Conservation (phyloP, 495 filamentous ascomycete species). For the Aspergillus nidulans region DNA sequence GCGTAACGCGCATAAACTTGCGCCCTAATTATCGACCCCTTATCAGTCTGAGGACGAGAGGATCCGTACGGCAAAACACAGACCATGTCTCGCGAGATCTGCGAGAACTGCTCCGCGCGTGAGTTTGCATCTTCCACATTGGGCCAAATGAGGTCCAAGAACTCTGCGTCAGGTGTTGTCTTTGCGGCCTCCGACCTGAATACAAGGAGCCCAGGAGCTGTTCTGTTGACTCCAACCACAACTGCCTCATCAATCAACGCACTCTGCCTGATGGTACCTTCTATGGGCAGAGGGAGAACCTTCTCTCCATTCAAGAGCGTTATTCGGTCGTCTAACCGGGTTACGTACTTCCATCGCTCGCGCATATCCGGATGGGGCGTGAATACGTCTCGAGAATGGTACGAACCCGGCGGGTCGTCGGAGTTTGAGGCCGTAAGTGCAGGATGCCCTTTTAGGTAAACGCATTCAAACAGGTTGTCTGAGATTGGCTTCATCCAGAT, state of each 20-base stretch:
- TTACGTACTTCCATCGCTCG: constrained; percentile 60
- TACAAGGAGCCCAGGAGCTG: constrained; percentile 51
- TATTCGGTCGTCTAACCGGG: constrained; percentile 58
- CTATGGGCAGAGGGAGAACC: constrained; percentile 58
- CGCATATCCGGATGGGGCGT: constrained; percentile 53
- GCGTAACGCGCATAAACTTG: constrained; percentile 47
- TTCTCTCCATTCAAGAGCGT: constrained; percentile 68
- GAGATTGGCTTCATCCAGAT: constrained; percentile 49
- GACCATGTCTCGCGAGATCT: constrained; percentile 52
- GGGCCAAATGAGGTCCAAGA: constrained; percentile 45
- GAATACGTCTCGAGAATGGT: constrained; percentile 59
- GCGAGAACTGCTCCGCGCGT: constrained; percentile 49
- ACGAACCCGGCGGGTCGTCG: constrained; percentile 46
- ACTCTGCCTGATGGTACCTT: constrained; percentile 51
- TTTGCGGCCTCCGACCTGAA: constrained; percentile 35
- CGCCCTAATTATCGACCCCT: constrained; percentile 52
- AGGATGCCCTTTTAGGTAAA: constrained; percentile 48
- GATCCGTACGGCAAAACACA: constrained; percentile 36
- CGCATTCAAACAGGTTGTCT: constrained; percentile 45
- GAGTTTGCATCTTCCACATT: constrained; percentile 46
- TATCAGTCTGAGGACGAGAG: constrained; percentile 50
- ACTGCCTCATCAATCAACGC: constrained; percentile 51
- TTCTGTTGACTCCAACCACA: constrained; percentile 51
- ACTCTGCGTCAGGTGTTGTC: constrained; percentile 33
- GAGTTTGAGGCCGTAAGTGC: constrained; percentile 53